A percentile compares a stretch with the other conserved stretches of the same genome.
These are phyloP conservation scores for Fonsecaea pugnacius DNA, from an alignment of 2,329 filamentous ascomycete genomes.

Conservation along the genomic window DNA sequence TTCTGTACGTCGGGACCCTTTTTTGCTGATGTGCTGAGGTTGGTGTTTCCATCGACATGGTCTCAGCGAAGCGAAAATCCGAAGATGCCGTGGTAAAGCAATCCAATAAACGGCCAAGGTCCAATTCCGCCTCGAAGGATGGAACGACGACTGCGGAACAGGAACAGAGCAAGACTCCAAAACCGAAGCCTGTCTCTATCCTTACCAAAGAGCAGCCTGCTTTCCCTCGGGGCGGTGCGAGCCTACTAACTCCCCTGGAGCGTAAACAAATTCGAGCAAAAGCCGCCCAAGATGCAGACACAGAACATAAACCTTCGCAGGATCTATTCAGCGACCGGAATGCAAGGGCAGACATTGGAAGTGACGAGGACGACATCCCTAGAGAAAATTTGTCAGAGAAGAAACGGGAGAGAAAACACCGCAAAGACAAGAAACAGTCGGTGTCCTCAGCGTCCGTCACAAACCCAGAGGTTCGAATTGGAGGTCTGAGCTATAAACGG, in stretches of 20 bases:
- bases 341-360: constrained; percentile 36
- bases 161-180: constrained; percentile 22
- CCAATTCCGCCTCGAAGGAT: constrained; percentile 3
- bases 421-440: constrained; percentile 58
- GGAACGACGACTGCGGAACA: constrained; percentile 15
- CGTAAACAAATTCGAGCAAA: constrained; percentile 96
- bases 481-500: constrained; percentile 89
- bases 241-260: constrained; percentile 87
- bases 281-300: constrained; percentile 87
- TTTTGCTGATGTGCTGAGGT: neutral
- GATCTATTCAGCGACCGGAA: constrained; percentile 40
- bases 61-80: constrained; percentile 34
- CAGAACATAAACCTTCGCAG: constrained; percentile 68
- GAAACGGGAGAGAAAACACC: constrained; percentile 41
- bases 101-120: constrained; percentile 26
- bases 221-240: constrained; percentile 91
- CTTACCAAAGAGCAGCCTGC: constrained; percentile 73
- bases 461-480: constrained; percentile 62
- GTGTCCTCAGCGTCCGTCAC: constrained; percentile 51
- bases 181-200: constrained; percentile 32
- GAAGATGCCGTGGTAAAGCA: constrained; percentile 16
- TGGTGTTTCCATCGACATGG: constrained; percentile 23
- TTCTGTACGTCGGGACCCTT: neutral
- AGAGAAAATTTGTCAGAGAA: constrained; percentile 46
- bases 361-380: constrained; percentile 37